Conservation (phyloP, 768 basidiomycete species). For the Leucocoprinus leucothites region DNA sequence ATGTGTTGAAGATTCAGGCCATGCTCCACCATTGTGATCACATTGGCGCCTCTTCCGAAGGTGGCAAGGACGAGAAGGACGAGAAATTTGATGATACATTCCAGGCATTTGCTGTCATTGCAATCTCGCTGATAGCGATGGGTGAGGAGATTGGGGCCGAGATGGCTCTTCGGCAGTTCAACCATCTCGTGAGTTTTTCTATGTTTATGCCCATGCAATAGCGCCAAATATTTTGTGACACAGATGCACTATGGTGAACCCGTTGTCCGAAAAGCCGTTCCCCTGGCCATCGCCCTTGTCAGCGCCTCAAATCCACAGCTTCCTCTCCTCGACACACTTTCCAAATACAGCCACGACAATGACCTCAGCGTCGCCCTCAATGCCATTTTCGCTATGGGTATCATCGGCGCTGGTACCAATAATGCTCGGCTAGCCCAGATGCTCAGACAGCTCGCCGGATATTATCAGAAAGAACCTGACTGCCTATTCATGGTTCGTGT, state of each 20-base stretch:
- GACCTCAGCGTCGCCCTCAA: constrained; percentile 96
- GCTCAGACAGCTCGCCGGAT: constrained; percentile 95
- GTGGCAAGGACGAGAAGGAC: constrained; percentile 40
- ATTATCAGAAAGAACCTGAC: constrained; percentile 97
- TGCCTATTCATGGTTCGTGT: constrained; percentile 95
- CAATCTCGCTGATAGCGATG: constrained; percentile 94
- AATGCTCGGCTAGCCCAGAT: constrained; percentile 97
- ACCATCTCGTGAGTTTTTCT: constrained; percentile 78
- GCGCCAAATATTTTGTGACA: neutral
- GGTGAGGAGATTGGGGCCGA: constrained; percentile 97
- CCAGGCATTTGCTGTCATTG: constrained; percentile 91
- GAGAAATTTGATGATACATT: constrained; percentile 77
- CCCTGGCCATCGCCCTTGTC: constrained; percentile 92
- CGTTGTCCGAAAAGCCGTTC: constrained; percentile 85
- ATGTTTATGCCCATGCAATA: neutral
- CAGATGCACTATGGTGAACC: constrained; percentile 99
- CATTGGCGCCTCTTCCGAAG: constrained; percentile 51
- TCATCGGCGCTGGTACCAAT: constrained; percentile 98
- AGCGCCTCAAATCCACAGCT: constrained; percentile 96
- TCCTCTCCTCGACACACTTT: constrained; percentile 92
- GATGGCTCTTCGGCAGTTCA: constrained; percentile 97
- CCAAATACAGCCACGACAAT: constrained; percentile 98
- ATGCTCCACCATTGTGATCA: constrained; percentile 96
- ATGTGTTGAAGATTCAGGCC: constrained; percentile 88
- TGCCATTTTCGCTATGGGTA: constrained; percentile 98